Base-by-base conservation (phyloP, 306 rosid species). In the Aeschynomene evenia region DNA sequence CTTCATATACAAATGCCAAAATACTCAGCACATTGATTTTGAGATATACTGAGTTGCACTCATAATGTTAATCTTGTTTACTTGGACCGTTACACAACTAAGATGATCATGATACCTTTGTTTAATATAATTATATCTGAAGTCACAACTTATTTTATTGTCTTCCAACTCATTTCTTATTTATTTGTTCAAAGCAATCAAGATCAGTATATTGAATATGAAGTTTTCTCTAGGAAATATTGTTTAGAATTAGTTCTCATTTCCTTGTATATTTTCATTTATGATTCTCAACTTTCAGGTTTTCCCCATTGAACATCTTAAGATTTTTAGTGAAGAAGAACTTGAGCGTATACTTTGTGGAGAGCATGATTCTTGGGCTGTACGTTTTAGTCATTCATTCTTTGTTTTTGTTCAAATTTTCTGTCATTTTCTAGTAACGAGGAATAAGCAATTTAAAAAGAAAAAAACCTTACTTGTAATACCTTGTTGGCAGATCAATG, bases 301-400 rank as follows among this genome's bases (percentile, higher is more conserved):
- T 77, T 87, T 91, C 77, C 77, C 93, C 71, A 80, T 91, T 20
- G 85, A 86, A 46, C 88, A 84, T 75, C 99, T 95, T 66, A 83
- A 71, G 54, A 80, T 82, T 71, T 95, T 91, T 74, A 84, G 77
- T 48, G 95, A 88, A 63, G 95, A 91, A 72, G 97, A 95, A 67
- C 81, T 95, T 42, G 99, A 95, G 84, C 88, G 79, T 71, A 77
- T 87, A 42, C 85, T 95, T 33, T 95, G 99, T 42, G 99, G 97
- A 83, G 97, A 95, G 68, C 73, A 67, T 31, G 91, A 88, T 77
- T 82, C 96, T 54, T 91, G 96, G 97, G 87, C 88, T 61, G 99
- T 95, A 83, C 2, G 97, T 87, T 19, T 70, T 71, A 60, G 36
- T 37, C n/a, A n/a, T 36, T 74, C 64, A 24, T 73, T 63, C 11